These are phyloP conservation scores for Croton laevigatus DNA, from an alignment of 441 rosid species.

Conservation along the genomic window DNA sequence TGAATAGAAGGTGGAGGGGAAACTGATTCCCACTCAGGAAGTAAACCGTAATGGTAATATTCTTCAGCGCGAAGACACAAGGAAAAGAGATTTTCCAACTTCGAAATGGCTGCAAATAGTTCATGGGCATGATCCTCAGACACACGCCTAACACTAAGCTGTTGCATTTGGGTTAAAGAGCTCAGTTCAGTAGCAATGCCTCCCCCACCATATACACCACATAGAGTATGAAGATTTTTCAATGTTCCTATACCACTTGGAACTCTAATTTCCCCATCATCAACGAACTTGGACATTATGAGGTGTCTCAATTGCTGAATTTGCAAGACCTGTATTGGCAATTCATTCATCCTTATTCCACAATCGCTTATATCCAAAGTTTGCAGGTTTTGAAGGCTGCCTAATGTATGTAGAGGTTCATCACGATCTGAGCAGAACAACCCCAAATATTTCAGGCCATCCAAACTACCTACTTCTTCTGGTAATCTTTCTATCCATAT, in stretches of 20 bases:
- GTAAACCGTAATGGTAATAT: not conserved
- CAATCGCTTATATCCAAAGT: constrained; percentile 15
- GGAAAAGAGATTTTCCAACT: constrained; percentile 13
- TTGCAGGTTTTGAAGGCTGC: constrained; percentile 20
- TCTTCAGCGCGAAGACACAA: constrained; percentile 7
- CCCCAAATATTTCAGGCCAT: constrained; percentile 19
- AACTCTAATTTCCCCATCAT: constrained; percentile 15
- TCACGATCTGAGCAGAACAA: not conserved
- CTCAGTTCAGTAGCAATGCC: constrained; percentile 21
- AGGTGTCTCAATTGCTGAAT: constrained; percentile 24
- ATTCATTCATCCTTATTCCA: not conserved
- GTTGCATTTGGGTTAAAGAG: constrained; percentile 5
- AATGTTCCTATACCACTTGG: constrained; percentile 13
- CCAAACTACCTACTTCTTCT: constrained; percentile 10
- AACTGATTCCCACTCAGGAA: constrained; percentile 17
- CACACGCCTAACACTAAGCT: constrained; percentile 7
- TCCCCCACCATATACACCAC: constrained; percentile 22
- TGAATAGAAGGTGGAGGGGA: constrained; percentile 20
- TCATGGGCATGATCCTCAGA: constrained; percentile 19
- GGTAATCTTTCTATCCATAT: constrained; percentile 21
- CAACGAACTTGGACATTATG: not conserved
- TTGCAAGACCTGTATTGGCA: constrained; percentile 11
- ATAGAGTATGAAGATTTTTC: constrained; percentile 15
- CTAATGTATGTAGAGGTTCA: constrained; percentile 16
- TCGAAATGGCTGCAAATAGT: constrained; percentile 8